Evolutionary conservation across 371 early-diverging fungal species (phyloP).

Genomic region (Zopfochytrium polystomum): DNA sequence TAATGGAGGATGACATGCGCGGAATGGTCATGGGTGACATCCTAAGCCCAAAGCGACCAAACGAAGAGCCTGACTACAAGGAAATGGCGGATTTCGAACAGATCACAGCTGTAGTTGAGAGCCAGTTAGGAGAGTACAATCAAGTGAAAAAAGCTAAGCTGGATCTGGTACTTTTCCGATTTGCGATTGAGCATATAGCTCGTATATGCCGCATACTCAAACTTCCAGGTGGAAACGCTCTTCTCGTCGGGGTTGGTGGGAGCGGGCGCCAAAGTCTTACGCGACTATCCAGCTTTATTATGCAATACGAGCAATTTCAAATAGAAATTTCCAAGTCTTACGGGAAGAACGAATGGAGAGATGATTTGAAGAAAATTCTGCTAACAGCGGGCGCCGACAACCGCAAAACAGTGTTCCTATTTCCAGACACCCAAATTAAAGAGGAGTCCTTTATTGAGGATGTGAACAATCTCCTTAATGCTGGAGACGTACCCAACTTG

Average conservation of each 20-base stretch:
- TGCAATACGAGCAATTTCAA: conserved; percentile 51
- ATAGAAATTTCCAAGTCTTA: conserved; percentile 58
- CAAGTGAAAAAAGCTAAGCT: conserved; percentile 56
- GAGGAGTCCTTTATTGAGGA: conserved; percentile 58
- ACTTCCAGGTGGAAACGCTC: conserved; percentile 54
- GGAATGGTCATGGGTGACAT: conserved; percentile 51
- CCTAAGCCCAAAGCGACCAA: conserved; percentile 26
- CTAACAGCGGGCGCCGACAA: conserved; percentile 49
- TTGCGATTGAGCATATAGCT: conserved; percentile 58
- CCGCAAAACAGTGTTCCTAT: conserved; percentile 49
- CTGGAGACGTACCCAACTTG: conserved; percentile 58
- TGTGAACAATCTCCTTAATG: conserved; percentile 50
- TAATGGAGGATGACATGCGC: conserved; percentile 53
- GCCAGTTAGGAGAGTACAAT: conserved; percentile 50
- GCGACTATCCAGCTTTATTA: conserved; percentile 49
- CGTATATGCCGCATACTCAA: conserved; percentile 51
- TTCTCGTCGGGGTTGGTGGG: conserved; percentile 60
- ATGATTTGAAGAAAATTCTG: conserved; percentile 55
- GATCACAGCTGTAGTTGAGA: conserved; percentile 40
- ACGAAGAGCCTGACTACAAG: conserved; percentile 41
- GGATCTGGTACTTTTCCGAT: conserved; percentile 54
- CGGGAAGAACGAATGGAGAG: conserved; percentile 48
- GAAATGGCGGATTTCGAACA: conserved; percentile 46
- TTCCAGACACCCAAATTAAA: conserved; percentile 55
- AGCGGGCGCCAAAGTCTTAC: conserved; percentile 55